Percentiles rank a stretch among this genome's conserved stretches.
Evolutionary conservation across 2,329 filamentous ascomycete genomes (phyloP).

Genomic region (Leptodontidium sp.): DNA sequence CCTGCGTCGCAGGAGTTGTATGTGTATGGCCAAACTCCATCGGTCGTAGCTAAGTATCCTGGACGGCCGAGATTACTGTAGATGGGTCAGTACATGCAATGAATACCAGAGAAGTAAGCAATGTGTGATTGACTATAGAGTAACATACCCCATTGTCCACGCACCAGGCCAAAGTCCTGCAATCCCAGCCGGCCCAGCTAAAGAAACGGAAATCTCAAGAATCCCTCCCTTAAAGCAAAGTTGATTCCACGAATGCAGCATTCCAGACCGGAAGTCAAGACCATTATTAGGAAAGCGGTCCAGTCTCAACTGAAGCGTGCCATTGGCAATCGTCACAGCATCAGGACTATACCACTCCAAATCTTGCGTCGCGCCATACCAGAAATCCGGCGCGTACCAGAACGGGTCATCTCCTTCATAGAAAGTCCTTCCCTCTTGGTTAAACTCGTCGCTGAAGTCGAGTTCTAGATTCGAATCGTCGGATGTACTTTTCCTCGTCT

Average conservation of each 20-base stretch:
- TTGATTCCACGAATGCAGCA: conserved; percentile 62
- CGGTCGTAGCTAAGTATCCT: conserved; percentile 59
- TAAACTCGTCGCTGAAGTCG: conserved; percentile 66
- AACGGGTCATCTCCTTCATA: conserved; percentile 65
- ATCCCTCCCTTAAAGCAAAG: conserved; percentile 63
- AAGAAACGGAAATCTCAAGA: conserved; percentile 59
- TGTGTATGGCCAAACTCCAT: conserved; percentile 63
- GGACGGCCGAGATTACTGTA: conserved; percentile 57
- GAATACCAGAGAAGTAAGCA: neutral
- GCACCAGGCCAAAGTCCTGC: conserved; percentile 61
- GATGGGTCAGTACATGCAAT: neutral
- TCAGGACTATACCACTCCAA: conserved; percentile 53
- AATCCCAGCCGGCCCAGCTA: conserved; percentile 58
- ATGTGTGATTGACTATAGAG: neutral
- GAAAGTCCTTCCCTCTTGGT: conserved; percentile 59
- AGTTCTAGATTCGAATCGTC: conserved; percentile 56
- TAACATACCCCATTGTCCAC: conserved; percentile 57
- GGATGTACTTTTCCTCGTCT: conserved; percentile 53
- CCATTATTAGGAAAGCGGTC: conserved; percentile 56
- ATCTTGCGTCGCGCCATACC: conserved; percentile 61
- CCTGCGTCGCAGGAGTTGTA: conserved; percentile 65
- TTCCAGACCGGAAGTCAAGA: conserved; percentile 57
- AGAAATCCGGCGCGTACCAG: conserved; percentile 60
- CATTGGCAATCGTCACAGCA: conserved; percentile 57
- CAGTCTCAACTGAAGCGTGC: conserved; percentile 55